Base-by-base conservation (phyloP, 2,329 filamentous ascomycete genomes). In the Claviceps lovelessii region DNA sequence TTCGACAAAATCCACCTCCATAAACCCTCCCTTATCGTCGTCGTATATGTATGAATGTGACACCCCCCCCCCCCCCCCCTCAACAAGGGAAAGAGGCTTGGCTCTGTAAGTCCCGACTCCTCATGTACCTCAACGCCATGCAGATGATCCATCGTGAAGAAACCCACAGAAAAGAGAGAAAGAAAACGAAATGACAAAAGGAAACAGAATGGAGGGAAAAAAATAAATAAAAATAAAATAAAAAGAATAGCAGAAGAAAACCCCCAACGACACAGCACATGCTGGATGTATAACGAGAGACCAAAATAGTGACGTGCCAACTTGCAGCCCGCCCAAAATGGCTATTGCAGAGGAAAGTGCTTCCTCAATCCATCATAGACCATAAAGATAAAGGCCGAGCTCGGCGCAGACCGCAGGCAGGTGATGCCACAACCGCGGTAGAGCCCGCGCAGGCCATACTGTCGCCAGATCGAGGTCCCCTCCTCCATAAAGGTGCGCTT, bases 321-420 rank as follows among this genome's bases (percentile, higher is more conserved):
- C 33, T 33, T 9, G 33, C 33, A 9, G 9, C 33, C 4, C 6
- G 9, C 15, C 41, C 5, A 4, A 3, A 15, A n/a, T 3, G 13
- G 13, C 58, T 61, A 71, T 56, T 72, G 69, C 60, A 80, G 62
- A 39, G 79, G 75, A 63, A 93, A 77, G 61, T 81, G 73, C 59
- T 76, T 77, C 72, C 90, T 90, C 68, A 98, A 70, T 15, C 84
- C 86, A 70, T 97, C 93, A 67, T 90, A 97, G 58, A 97, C 83
- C 58, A 93, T 90, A 65, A 98, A 98, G 57, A 98, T 98, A 65
- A 97, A 90, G 8, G 93, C 93, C n/a, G 90, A 96, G 69, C 90
- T 96, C 3, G 93, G 93, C 37, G 90, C 90, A 41, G 90, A 86
- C 57, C 93, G 81, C 37, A 84, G 76, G 49, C 93, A 89, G 0